Percentiles rank a stretch among this genome's conserved stretches.
phyloP scores from a whole-genome alignment of 2,329 filamentous ascomycete genomes.

The Plenodomus tracheiphilus region DNA sequence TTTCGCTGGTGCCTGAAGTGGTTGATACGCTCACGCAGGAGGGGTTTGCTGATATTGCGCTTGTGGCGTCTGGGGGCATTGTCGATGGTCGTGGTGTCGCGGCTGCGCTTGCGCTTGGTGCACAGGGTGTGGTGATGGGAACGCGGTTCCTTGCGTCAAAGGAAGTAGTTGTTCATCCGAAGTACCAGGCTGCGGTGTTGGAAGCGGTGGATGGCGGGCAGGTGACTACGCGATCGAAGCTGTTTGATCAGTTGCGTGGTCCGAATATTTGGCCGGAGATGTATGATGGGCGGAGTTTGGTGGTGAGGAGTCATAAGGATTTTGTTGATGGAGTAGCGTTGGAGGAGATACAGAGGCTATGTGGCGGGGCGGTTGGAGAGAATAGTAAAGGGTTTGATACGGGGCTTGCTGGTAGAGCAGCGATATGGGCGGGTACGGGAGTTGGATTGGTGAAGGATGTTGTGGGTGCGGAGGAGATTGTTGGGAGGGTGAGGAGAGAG shows the following conservation, averaged over 20 bases:
- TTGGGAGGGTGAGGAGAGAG: constrained; percentile 47
- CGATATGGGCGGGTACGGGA: constrained; percentile 61
- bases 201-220: constrained; percentile 54
- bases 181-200: constrained; percentile 53
- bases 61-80: constrained; percentile 65
- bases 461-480: constrained; percentile 56
- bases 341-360: constrained; percentile 49
- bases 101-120: constrained; percentile 59
- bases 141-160: constrained; percentile 63
- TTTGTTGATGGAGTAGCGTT: constrained; percentile 42
- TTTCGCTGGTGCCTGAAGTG: constrained; percentile 63
- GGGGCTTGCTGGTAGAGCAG: constrained; percentile 56
- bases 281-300: constrained; percentile 62
- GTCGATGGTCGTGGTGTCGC: constrained; percentile 62
- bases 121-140: constrained; percentile 61
- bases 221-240: constrained; percentile 52
- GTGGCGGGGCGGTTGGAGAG: constrained; percentile 52
- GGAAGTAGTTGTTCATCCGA: constrained; percentile 51
- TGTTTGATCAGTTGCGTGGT: constrained; percentile 59
- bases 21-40: constrained; percentile 50
- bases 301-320: constrained; percentile 56
- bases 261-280: constrained; percentile 60
- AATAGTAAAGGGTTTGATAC: constrained; percentile 57
- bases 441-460: constrained; percentile 61
- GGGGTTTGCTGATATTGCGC: constrained; percentile 19